Percentiles rank a stretch among this genome's conserved stretches.
phyloP scores from a whole-genome alignment of 2,329 filamentous ascomycete species.

The Venturiaceae sp. region DNA sequence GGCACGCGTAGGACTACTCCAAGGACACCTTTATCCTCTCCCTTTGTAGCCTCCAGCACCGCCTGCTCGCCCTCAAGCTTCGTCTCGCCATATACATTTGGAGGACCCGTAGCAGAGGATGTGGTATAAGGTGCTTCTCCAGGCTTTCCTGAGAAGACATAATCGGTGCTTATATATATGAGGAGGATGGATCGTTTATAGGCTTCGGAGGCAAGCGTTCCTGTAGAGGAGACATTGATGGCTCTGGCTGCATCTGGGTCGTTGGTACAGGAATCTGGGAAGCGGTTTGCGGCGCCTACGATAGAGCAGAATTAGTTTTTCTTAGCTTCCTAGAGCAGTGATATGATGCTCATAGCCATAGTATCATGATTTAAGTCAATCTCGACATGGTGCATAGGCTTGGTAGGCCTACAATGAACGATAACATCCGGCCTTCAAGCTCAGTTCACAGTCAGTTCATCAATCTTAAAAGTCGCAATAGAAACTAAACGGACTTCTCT shows the following conservation, averaged over 20 bases:
- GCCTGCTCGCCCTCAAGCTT: constrained; percentile 63
- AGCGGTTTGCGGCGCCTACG: constrained; percentile 74
- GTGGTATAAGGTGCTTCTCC: constrained; percentile 79
- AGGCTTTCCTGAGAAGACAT: constrained; percentile 62
- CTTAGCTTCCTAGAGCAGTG: too few relatives aligned
- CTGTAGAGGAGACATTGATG: constrained; percentile 66
- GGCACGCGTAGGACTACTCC: constrained; percentile 71
- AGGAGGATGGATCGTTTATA: constrained; percentile 51
- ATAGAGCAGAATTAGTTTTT: neutral
- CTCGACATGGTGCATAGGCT: too few relatives aligned
- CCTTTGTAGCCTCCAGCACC: constrained; percentile 50
- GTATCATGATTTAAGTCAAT: too few relatives aligned
- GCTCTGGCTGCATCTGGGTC: constrained; percentile 65
- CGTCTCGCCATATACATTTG: constrained; percentile 72
- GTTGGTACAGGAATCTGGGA: constrained; percentile 74
- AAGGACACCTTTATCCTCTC: constrained; percentile 18
- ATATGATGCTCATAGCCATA: neutral
- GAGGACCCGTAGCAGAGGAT: constrained; percentile 53
- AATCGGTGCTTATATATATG: constrained; percentile 76
- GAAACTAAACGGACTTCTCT: constrained; percentile 34
- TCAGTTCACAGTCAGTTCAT: neutral
- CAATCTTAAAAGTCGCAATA: neutral
- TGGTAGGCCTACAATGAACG: constrained; percentile 58
- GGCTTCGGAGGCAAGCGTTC: constrained; percentile 56
- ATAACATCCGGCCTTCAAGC: constrained; percentile 59